Evolutionary conservation across 2,329 filamentous ascomycete genomes (phyloP), one percentile per base, ranked within the genome.

Genomic region (Hysterium pulicare): DNA sequence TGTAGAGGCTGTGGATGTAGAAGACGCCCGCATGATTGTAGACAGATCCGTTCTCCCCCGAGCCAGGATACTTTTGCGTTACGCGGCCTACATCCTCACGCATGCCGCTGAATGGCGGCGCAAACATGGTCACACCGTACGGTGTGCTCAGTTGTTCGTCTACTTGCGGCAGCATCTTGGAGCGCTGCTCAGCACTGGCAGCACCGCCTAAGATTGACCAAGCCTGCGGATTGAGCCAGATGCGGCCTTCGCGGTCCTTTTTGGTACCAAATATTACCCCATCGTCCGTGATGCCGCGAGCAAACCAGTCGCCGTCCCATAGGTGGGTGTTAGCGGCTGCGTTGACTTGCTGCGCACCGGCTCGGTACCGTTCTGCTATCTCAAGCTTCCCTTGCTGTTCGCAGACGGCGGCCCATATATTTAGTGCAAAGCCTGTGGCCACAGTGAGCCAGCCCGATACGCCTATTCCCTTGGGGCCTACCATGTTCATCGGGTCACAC

Each of bases 401-500:
- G 58, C 76, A 78, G 26, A 78, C 65, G n/a, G 57, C 54, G 2
- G 77, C 75, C 76, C 76, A 81, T 0, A 80, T 56, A 10, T 72
- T 74, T 17, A 76, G 62, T 1, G 77, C 74, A 50, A 74, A 77
- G 0, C 64, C 76, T 0, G 76, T 79, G 5, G 77, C 76, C 2
- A 80, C 65, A 0, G 77, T 80, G 24, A 80, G 69, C 77, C 77
- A 81, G 16, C 76, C 77, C 0, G 77, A 80, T 1, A 81, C 77
- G 19, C 77, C 77, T 40, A 71, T 70, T 30, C 77, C 77, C 55
- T 78, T 78, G 54, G 75, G 76, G 3, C 76, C 76, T n/a, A 78
- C 77, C 77, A 81, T 81, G 59, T 81, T 81, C 73, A 80, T 77
- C 3, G 77, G 77, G 46, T 80, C 77, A 49, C 77, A 81, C 77